phyloP scores from a whole-genome alignment of 345 rosid genomes.

The Combretum micranthum region DNA sequence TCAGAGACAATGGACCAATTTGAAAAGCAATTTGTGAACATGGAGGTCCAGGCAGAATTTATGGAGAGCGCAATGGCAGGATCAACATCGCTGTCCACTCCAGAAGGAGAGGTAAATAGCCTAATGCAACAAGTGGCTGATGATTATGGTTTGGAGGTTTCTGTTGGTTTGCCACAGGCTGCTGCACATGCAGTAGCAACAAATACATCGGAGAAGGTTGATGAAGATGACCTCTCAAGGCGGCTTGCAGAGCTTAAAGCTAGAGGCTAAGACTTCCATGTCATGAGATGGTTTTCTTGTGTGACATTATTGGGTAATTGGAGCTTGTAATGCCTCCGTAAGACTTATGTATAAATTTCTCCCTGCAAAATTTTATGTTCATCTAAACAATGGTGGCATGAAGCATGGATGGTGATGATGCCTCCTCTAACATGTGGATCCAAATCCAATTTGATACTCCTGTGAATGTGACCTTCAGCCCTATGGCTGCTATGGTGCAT shows the following conservation, averaged over 20 bases:
- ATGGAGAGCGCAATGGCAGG: constrained; percentile 99
- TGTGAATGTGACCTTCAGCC: too few species aligned
- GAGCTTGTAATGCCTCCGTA: not conserved
- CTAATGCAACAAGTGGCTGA: constrained; percentile 99
- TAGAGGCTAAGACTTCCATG: constrained; percentile 43
- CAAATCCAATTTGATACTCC: too few species aligned
- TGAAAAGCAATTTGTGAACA: constrained; percentile 98
- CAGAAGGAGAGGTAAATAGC: constrained; percentile 97
- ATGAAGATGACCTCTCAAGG: constrained; percentile 94
- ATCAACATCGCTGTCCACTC: constrained; percentile 91
- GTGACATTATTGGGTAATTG: constrained; percentile 1
- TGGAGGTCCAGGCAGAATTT: constrained; percentile 99
- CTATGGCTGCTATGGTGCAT: too few species aligned
- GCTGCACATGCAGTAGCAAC: constrained; percentile 88
- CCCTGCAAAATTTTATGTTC: too few species aligned
- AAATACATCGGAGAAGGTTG: constrained; percentile 74
- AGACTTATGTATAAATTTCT: not conserved
- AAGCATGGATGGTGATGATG: too few species aligned
- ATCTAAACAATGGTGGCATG: too few species aligned
- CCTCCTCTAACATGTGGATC: too few species aligned
- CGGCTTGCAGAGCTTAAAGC: constrained; percentile 95
- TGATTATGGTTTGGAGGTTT: constrained; percentile 91
- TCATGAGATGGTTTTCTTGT: not conserved
- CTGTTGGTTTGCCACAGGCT: constrained; percentile 95
- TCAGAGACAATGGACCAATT: constrained; percentile 98